Percentiles rank a stretch among this genome's conserved stretches.
Conservation (phyloP, 352 stramenopile genomes). For the Globisporangium sylvaticum region DNA sequence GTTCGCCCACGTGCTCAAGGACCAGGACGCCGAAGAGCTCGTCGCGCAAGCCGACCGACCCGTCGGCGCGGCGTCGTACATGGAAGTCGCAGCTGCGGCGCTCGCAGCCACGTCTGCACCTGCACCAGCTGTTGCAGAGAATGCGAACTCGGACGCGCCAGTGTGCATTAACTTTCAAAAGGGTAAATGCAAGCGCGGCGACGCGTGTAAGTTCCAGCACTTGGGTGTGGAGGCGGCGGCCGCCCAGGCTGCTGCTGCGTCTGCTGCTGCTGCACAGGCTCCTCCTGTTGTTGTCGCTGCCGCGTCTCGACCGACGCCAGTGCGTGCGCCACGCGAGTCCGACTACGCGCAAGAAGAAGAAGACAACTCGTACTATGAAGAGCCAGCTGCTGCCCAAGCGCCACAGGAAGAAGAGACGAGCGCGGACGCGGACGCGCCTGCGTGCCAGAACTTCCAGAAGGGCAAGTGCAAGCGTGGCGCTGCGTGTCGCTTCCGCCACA, state of each 20-base stretch:
- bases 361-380: not conserved
- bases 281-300: not conserved
- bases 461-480: conserved; percentile 63
- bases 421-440: conserved; percentile 41
- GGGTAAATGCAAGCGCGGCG: conserved; percentile 65
- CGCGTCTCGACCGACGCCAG: conserved; percentile 11
- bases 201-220: conserved; percentile 56
- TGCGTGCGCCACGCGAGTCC: conserved; percentile 10
- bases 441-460: conserved; percentile 68
- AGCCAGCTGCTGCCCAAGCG: not conserved
- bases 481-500: conserved; percentile 59
- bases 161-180: conserved; percentile 77
- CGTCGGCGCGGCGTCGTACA: conserved; percentile 18
- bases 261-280: not conserved
- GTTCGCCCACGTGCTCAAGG: conserved; percentile 65
- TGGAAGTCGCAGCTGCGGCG: conserved; percentile 19
- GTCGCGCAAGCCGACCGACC: conserved; percentile 32
- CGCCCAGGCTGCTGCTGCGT: conserved; percentile 1
- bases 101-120: not conserved
- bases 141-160: conserved; percentile 40
- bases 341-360: conserved; percentile 10
- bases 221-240: conserved; percentile 21
- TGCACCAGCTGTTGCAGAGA: conserved; percentile 11
- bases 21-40: conserved; percentile 51
- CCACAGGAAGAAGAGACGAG: conserved; percentile 29